phyloP scores from a whole-genome alignment of 2,329 filamentous ascomycete genomes.

The Xylaria sp. region DNA sequence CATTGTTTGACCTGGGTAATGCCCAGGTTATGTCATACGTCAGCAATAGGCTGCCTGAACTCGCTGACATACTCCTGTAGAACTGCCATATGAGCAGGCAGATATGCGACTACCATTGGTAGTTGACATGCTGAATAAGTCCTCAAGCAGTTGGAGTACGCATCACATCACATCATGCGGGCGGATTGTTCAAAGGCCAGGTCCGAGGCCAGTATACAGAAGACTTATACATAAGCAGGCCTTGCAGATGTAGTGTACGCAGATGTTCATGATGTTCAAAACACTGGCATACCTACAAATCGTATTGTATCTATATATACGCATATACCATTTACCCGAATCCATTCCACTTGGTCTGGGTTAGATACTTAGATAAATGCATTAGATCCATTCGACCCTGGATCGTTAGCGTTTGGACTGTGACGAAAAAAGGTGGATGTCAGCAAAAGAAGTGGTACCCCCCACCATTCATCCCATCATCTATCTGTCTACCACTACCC shows the following conservation, averaged over 20 bases:
- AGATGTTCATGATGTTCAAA: no score
- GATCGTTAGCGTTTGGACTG: constrained; percentile 11
- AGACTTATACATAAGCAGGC: not conserved
- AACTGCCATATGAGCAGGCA: not conserved
- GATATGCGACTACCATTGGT: no score
- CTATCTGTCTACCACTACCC: not conserved
- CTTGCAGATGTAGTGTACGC: no score
- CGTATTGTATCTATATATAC: no score
- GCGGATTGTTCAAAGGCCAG: not conserved
- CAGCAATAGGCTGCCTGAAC: constrained; percentile 32
- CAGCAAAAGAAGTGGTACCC: constrained; percentile 18
- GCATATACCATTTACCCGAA: no score
- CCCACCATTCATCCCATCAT: constrained; percentile 22
- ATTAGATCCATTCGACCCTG: no score
- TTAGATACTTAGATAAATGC: no score
- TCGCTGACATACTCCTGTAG: not conserved
- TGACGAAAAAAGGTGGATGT: constrained; percentile 17
- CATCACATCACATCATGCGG: not conserved
- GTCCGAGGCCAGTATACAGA: not conserved
- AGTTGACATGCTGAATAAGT: not conserved
- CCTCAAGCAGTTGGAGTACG: not conserved
- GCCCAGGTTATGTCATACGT: constrained; percentile 15
- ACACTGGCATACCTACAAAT: no score
- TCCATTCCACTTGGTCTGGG: no score
- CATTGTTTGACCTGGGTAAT: not conserved